Evolutionary conservation across 2,329 filamentous ascomycete species (phyloP), one percentile per base, ranked within the genome.

Genomic region (Penicillium hesseltinei): DNA sequence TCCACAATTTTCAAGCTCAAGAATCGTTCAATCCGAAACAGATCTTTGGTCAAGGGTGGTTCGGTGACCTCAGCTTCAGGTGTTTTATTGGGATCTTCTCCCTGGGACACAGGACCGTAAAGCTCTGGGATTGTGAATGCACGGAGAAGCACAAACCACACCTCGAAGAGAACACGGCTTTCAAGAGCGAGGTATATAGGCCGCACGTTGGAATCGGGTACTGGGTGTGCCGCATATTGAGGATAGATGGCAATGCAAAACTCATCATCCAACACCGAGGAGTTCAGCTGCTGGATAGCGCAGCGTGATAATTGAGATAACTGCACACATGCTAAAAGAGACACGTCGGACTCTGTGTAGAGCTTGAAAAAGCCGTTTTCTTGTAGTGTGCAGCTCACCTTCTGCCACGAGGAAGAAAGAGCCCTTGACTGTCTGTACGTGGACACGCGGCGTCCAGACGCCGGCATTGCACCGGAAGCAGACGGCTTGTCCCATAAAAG

Each of bases 181-280:
- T 97, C 93, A 44, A 97, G 77, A 4, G 91, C 89, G 35, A 99
- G 80, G 71, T 96, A 97, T 36, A 97, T 87, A 0, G 94, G 93
- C n/a, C 90, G 86, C 58, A 91, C 87, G 29, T 93, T 84, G 7
- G 89, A 88, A 55, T 93, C 80, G 19, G 88, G 84, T 3, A 85
- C 88, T 1, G 90, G 84, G 21, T 85, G 86, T 10, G 89, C 82
- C 0, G 91, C 87, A 74, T 99, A 97, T 61, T 93, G 92, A 17
- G 94, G 93, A 69, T 97, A 97, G 46, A 99, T 93, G 51, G 91
- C 92, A 62, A 99, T 90, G 77, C 92, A 97, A 70, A 90, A 94
- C 58, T 97, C 91, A 72, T 94, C 90, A 62, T 96, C 91, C 42
- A 99, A 77, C 9, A 99, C 93, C 5, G 92, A 96, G 51, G 87